phyloP scores from a whole-genome alignment of 169 alveolate genomes.

The Cryptosporidium ryanae region DNA sequence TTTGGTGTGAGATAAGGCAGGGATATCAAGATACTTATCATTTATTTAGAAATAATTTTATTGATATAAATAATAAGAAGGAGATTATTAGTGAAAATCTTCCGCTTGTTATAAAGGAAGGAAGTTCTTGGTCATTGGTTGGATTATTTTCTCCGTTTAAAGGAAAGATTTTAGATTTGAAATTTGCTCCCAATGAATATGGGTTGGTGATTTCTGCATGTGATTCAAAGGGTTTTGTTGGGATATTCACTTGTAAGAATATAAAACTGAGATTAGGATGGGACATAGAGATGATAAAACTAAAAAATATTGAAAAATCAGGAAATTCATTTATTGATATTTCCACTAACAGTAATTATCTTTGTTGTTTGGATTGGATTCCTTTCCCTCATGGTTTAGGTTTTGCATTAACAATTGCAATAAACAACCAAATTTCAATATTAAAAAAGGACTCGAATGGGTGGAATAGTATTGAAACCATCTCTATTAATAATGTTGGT shows the following conservation, averaged over 20 bases:
- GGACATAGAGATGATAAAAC: constrained; percentile 41
- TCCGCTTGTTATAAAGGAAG: background rate
- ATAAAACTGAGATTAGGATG: constrained; percentile 15
- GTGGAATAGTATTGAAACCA: constrained; percentile 65
- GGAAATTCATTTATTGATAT: background rate
- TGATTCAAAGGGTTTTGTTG: constrained; percentile 47
- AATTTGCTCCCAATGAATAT: constrained; percentile 44
- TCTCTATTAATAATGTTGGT: constrained; percentile 24
- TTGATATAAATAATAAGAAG: background rate
- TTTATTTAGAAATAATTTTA: constrained; percentile 3
- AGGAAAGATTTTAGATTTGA: constrained; percentile 18
- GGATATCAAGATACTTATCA: constrained; percentile 69
- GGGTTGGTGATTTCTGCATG: constrained; percentile 67
- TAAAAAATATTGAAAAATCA: constrained; percentile 18
- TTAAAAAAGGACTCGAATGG: constrained; percentile 9
- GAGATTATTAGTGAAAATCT: background rate
- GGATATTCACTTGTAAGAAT: constrained; percentile 42
- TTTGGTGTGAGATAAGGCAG: constrained; percentile 61
- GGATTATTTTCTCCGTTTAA: constrained; percentile 44
- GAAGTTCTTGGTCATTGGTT: constrained; percentile 19
- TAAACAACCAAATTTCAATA: constrained; percentile 9
- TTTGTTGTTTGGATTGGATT: constrained; percentile 50
- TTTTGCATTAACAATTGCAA: constrained; percentile 22
- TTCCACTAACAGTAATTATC: background rate
- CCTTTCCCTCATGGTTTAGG: constrained; percentile 4